Percentiles rank a stretch among this genome's conserved stretches.
These are phyloP conservation scores for Phylloporus rhodoxanthus DNA, from an alignment of 768 basidiomycete genomes.

Conservation along the genomic window DNA sequence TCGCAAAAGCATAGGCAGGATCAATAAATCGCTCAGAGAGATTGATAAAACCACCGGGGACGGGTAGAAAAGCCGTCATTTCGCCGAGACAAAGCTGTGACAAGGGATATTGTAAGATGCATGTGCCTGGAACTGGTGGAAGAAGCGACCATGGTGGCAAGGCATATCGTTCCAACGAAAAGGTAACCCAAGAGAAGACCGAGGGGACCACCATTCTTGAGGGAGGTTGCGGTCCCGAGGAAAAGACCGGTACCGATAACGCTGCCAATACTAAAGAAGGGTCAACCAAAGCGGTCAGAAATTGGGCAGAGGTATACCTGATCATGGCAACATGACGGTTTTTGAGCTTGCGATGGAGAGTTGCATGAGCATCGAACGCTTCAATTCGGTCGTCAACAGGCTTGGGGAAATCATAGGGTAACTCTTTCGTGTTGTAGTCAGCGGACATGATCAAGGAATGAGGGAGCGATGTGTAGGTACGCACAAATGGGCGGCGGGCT, in stretches of 20 bases:
- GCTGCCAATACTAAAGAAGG: constrained; percentile 24
- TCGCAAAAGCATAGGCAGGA: constrained; percentile 38
- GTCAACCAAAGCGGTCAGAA: neutral
- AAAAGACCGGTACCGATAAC: constrained; percentile 41
- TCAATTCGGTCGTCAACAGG: constrained; percentile 6
- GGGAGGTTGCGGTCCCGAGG: constrained; percentile 31
- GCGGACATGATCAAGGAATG: constrained; percentile 4
- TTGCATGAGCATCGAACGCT: neutral
- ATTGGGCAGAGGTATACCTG: constrained; percentile 8
- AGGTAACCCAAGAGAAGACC: constrained; percentile 42
- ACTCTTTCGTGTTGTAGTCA: constrained; percentile 3
- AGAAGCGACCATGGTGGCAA: constrained; percentile 32
- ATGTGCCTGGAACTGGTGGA: neutral
- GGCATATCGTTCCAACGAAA: constrained; percentile 34
- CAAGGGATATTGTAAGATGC: neutral
- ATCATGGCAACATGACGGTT: constrained; percentile 35
- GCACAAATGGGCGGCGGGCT: neutral
- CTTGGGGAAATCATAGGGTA: constrained; percentile 2
- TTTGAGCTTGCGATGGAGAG: constrained; percentile 27
- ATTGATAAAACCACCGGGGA: constrained; percentile 43
- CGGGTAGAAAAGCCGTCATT: constrained; percentile 42
- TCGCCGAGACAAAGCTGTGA: constrained; percentile 36
- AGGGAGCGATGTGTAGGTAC: too few species aligned
- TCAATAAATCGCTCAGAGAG: constrained; percentile 37
- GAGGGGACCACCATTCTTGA: constrained; percentile 40